Evolutionary conservation across 192 early-diverging fungal genomes (phyloP).

Genomic region (Phycomyces nitens): DNA sequence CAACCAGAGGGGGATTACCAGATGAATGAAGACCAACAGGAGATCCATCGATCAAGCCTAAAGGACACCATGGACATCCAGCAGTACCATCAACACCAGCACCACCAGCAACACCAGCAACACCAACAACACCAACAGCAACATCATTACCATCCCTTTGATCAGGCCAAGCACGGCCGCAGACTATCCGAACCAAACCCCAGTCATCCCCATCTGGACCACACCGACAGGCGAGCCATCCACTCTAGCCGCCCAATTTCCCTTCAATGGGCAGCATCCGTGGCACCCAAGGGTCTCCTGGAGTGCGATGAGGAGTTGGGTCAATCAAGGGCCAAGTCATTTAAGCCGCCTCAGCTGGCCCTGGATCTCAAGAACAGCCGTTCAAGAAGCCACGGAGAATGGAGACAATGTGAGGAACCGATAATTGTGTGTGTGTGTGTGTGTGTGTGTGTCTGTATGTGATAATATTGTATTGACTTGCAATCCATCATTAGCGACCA

Average conservation of each 20-base stretch:
- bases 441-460: too few species aligned
- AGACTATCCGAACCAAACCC: background rate
- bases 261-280: background rate
- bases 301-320: background rate
- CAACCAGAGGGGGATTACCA: background rate
- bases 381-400: too few species aligned
- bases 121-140: background rate
- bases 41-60: too few species aligned
- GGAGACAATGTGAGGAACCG: too few species aligned
- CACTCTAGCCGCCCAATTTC: background rate
- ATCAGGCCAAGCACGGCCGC: background rate
- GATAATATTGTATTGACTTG: too few species aligned
- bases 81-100: background rate
- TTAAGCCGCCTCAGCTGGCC: background rate
- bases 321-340: background rate
- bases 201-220: background rate
- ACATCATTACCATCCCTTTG: background rate
- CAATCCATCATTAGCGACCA: too few species aligned
- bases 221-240: background rate
- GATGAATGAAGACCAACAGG: constrained; percentile 20
- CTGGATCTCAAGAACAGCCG: too few species aligned
- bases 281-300: too few species aligned
- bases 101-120: constrained; percentile 9
- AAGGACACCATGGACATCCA: constrained; percentile 32
- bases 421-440: too few species aligned